Conservation (phyloP, 768 basidiomycete genomes). For the Cyclocybe aegerita region DNA sequence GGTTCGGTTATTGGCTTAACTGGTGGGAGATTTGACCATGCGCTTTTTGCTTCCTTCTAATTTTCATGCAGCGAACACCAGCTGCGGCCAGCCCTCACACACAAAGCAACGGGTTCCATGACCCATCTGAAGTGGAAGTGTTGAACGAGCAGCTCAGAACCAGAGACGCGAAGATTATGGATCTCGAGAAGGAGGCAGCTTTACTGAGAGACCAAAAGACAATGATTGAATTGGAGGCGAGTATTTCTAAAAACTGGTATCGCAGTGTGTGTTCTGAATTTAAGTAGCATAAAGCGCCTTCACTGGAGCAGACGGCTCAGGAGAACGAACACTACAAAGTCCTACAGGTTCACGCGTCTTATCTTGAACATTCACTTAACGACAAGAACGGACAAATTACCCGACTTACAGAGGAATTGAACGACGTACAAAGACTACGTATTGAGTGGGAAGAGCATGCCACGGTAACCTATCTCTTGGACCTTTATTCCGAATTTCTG, state of each 20-base stretch:
- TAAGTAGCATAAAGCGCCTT: conserved; percentile 38
- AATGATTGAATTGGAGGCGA: conserved; percentile 45
- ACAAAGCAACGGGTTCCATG: conserved; percentile 38
- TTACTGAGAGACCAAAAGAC: conserved; percentile 45
- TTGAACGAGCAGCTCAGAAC: conserved; percentile 41
- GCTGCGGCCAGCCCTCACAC: conserved; percentile 24
- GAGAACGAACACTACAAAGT: conserved; percentile 55
- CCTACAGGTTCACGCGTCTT: conserved; percentile 53
- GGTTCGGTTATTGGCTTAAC: conserved; percentile 48
- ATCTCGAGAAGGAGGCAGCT: conserved; percentile 46
- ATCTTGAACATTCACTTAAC: conserved; percentile 39
- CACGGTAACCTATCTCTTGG: conserved; percentile 34
- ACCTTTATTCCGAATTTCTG: not conserved
- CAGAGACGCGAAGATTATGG: conserved; percentile 45
- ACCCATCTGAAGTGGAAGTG: conserved; percentile 32
- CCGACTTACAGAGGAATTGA: conserved; percentile 44
- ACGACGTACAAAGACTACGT: conserved; percentile 35
- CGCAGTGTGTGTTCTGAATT: not conserved
- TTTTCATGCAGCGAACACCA: conserved; percentile 38
- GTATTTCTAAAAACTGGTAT: conserved; percentile 4
- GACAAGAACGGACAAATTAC: conserved; percentile 38
- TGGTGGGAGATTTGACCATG: conserved; percentile 61
- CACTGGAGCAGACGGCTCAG: conserved; percentile 40
- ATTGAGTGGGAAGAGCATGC: conserved; percentile 46
- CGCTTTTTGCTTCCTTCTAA: conserved; percentile 44